Evolutionary conservation across 225 moss, liverwort and hornwort genomes (phyloP).

Genomic region (Physcomitrellopsis africana): DNA sequence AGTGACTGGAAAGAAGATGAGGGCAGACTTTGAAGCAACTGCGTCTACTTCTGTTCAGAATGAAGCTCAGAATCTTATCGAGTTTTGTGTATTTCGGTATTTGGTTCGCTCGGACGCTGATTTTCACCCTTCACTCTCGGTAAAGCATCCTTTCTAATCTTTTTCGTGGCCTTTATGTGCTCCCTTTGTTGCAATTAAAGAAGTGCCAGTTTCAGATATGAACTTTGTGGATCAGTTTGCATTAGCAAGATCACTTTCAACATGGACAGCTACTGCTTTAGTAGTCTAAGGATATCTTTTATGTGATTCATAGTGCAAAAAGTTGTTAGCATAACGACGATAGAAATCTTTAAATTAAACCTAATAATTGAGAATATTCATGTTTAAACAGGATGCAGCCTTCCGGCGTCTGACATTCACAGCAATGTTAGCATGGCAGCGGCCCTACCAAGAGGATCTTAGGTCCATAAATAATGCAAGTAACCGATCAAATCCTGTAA

Average conservation of each 20-base stretch:
- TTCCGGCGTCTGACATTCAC: slow-evolving; percentile 88
- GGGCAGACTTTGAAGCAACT: slow-evolving; percentile 85
- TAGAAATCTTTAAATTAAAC: neutral
- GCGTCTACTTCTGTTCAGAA: slow-evolving; percentile 66
- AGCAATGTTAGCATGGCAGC: slow-evolving; percentile 98
- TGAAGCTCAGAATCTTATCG: slow-evolving; percentile 80
- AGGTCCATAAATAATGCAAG: slow-evolving; percentile 20
- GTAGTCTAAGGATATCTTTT: neutral
- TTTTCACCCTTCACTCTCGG: slow-evolving; percentile 84
- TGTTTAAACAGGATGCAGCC: slow-evolving; percentile 68
- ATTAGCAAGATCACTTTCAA: slow-evolving; percentile 7
- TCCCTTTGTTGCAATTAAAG: neutral
- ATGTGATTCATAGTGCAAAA: neutral
- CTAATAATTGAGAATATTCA: slow-evolving; percentile 21
- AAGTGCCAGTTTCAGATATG: neutral
- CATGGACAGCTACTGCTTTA: neutral
- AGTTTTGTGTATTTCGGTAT: slow-evolving; percentile 89
- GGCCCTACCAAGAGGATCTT: slow-evolving; percentile 73
- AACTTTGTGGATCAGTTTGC: slow-evolving; percentile 2
- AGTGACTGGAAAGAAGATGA: slow-evolving; percentile 85
- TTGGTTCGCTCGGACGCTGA: slow-evolving; percentile 70
- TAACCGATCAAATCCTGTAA: slow-evolving; percentile 32
- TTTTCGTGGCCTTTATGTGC: slow-evolving; percentile 23
- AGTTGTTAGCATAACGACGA: no score
- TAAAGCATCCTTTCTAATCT: slow-evolving; percentile 24